Evolutionary conservation across 495 filamentous ascomycete species (phyloP).

Genomic region (Eremomyces bilateralis): DNA sequence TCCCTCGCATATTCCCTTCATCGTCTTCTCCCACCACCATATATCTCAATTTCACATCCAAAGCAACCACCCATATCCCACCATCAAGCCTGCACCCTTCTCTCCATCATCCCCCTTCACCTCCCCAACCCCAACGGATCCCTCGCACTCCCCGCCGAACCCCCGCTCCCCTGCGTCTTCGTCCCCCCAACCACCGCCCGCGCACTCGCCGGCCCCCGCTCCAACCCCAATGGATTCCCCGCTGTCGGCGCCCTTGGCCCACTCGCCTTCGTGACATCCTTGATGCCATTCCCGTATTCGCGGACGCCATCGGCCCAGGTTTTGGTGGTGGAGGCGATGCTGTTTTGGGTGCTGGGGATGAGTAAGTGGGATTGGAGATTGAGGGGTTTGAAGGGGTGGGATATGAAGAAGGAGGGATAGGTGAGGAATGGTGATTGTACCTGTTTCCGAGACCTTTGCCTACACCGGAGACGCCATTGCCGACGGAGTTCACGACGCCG

Average conservation of each 20-base stretch:
- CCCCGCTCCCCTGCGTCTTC: neutral
- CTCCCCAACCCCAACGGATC: neutral
- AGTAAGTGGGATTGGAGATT: neutral
- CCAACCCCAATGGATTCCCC: slow-evolving; percentile 23
- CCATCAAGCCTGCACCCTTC: no score
- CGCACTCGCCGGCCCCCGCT: slow-evolving; percentile 4
- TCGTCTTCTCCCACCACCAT: no score
- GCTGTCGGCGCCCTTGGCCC: slow-evolving; percentile 19
- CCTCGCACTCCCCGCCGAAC: neutral
- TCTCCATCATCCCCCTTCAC: no score
- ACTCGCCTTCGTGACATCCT: slow-evolving; percentile 21
- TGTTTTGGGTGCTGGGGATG: slow-evolving; percentile 2
- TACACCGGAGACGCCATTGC: slow-evolving; percentile 19
- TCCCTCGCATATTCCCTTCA: no score
- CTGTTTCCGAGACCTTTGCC: slow-evolving; percentile 19
- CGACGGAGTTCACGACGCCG: slow-evolving; percentile 15
- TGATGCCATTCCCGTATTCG: slow-evolving; percentile 26
- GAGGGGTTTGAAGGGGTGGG: neutral
- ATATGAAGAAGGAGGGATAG: neutral
- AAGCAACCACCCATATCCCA: no score
- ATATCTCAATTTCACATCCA: no score
- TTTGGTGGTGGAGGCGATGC: slow-evolving; percentile 17
- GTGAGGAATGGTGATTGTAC: slow-evolving; percentile 7
- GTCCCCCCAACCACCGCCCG: neutral
- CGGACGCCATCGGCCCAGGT: slow-evolving; percentile 23